A percentile compares a stretch with the other conserved stretches of the same genome.
Evolutionary conservation across 2,329 filamentous ascomycete genomes (phyloP).

Genomic region (Pezicula neosporulosa): DNA sequence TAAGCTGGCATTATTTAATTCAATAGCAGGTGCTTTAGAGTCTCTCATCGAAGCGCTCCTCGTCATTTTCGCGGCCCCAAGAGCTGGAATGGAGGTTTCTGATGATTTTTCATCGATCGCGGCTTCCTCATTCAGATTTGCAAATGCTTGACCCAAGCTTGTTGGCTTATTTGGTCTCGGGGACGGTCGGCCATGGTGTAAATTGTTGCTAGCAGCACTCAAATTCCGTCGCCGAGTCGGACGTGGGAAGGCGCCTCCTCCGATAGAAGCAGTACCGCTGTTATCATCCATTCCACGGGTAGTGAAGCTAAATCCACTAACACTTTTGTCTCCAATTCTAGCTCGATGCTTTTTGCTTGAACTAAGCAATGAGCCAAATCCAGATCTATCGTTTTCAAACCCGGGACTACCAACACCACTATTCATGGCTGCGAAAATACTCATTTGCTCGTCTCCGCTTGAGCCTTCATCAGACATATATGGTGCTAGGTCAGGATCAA

Average conservation of each 20-base stretch:
- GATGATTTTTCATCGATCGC: constrained; percentile 14
- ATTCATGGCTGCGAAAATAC: constrained; percentile 75
- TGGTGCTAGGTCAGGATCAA: constrained; percentile 90
- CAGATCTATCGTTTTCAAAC: constrained; percentile 68
- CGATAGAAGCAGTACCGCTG: constrained; percentile 50
- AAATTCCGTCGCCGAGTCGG: constrained; percentile 73
- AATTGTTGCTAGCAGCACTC: constrained; percentile 73
- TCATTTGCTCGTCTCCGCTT: constrained; percentile 88
- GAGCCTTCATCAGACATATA: constrained; percentile 95
- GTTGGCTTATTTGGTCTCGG: constrained; percentile 54
- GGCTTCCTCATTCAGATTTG: constrained; percentile 26
- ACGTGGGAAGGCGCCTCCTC: constrained; percentile 48
- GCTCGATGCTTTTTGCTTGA: constrained; percentile 72
- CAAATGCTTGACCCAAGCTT: constrained; percentile 37
- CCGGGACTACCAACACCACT: constrained; percentile 59
- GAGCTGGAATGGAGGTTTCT: constrained; percentile 10
- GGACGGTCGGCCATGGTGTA: constrained; percentile 64
- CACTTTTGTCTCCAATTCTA: constrained; percentile 71
- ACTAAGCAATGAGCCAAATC: constrained; percentile 68
- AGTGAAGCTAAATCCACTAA: constrained; percentile 65
- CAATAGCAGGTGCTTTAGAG: constrained; percentile 67
- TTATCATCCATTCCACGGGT: constrained; percentile 64
- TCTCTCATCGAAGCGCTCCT: constrained; percentile 82
- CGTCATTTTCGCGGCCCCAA: constrained; percentile 47
- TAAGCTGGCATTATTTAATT: constrained; percentile 83